phyloP scores from a whole-genome alignment of 305 asterid genomes.

The Salvia sclarea region DNA sequence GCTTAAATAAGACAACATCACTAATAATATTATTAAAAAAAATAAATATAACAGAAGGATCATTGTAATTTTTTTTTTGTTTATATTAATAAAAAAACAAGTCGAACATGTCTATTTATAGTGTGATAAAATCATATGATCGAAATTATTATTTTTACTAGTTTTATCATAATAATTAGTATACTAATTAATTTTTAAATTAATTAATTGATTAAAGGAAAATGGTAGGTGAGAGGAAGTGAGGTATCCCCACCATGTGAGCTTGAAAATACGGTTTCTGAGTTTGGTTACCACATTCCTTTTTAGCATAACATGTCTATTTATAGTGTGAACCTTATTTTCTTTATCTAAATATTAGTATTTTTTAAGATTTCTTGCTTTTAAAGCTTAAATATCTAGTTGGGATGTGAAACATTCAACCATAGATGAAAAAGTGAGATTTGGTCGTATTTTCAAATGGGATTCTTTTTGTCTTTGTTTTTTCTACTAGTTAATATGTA shows the following conservation, averaged over 20 bases:
- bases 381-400: not conserved
- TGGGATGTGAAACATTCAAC: slow-evolving; percentile 1
- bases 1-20: too few relatives aligned
- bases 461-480: not conserved
- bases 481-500: too few relatives aligned
- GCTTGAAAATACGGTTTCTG: slow-evolving; percentile 6
- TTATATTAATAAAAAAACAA: too few relatives aligned
- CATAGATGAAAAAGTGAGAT: not conserved
- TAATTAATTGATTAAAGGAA: not conserved
- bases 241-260: slow-evolving; percentile 35
- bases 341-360: not conserved
- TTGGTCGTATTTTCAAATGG: not conserved
- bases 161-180: not conserved
- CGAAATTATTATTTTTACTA: too few relatives aligned
- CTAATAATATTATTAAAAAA: too few relatives aligned
- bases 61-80: too few relatives aligned
- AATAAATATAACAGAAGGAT: too few relatives aligned
- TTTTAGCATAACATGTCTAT: not conserved
- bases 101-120: too few relatives aligned
- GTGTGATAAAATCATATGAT: too few relatives aligned
- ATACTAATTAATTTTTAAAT: too few relatives aligned
- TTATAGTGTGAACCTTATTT: not conserved
- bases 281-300: slow-evolving; percentile 28
- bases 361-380: not conserved
- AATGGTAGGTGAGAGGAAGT: slow-evolving; percentile 26